phyloP scores from a whole-genome alignment of 2,329 filamentous ascomycete species.

The Penicillium hordei region DNA sequence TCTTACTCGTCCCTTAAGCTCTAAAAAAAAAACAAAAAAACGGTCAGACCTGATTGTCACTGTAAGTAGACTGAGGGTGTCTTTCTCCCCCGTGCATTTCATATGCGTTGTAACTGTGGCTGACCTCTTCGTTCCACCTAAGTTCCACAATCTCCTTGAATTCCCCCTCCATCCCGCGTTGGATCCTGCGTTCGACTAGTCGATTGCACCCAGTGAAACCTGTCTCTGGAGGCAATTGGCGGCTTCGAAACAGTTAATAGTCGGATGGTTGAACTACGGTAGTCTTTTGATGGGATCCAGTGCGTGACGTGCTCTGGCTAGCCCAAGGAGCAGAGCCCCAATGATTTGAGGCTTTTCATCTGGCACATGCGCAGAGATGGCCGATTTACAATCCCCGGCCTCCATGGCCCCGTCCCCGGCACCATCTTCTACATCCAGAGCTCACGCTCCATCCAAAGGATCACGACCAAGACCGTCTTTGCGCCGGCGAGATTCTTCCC shows the following conservation, averaged over 20 bases:
- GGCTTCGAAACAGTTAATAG: not conserved
- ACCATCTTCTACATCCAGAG: conserved; percentile 46
- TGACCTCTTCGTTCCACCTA: conserved; percentile 17
- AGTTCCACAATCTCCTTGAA: conserved; percentile 21
- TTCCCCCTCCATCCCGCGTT: not conserved
- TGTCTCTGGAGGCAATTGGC: not conserved
- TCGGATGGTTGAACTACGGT: conserved; percentile 23
- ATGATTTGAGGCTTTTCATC: conserved; percentile 17
- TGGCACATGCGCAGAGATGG: conserved; percentile 23
- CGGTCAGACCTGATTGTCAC: conserved; percentile 2
- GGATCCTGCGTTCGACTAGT: not conserved
- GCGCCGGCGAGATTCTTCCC: conserved; percentile 64
- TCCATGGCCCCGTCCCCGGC: conserved; percentile 65
- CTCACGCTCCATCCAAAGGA: conserved; percentile 20
- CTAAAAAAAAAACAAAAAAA: no score
- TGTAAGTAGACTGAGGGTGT: conserved; percentile 18
- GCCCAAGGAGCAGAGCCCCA: conserved; percentile 16
- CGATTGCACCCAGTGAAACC: not conserved
- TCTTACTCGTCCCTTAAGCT: conserved; percentile 13
- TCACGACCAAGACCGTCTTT: conserved; percentile 62
- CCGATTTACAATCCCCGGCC: conserved; percentile 51
- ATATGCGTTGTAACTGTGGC: conserved; percentile 23
- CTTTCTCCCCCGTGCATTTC: conserved; percentile 18
- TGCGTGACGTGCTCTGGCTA: conserved; percentile 25
- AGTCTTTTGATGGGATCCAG: conserved; percentile 20